A percentile compares a stretch with the other conserved stretches of the same genome.
These are phyloP conservation scores for Elaphomyces granulatus DNA, from an alignment of 495 filamentous ascomycete species.

Conservation along the genomic window DNA sequence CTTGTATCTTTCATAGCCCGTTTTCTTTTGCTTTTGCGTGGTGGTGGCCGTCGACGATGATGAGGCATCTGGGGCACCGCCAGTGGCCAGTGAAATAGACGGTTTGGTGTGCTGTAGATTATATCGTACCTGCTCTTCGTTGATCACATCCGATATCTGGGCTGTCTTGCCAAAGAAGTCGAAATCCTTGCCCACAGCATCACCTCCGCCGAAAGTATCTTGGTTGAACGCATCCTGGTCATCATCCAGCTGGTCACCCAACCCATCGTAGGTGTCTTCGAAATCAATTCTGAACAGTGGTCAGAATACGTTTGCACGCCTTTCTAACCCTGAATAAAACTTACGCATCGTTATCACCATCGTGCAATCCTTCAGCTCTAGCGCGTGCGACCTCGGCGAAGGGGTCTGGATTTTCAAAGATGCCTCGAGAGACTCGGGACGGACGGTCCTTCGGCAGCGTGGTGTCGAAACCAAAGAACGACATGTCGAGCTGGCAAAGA, in stretches of 20 bases:
- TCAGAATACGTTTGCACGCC: slow-evolving; percentile 1
- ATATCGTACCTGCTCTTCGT: slow-evolving; percentile 79
- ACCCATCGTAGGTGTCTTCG: slow-evolving; percentile 94
- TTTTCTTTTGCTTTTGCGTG: slow-evolving; percentile 45
- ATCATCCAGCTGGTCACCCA: slow-evolving; percentile 84
- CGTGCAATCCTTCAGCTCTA: slow-evolving; percentile 19
- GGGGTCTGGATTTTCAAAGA: slow-evolving; percentile 72
- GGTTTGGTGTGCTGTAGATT: slow-evolving; percentile 44
- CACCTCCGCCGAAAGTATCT: slow-evolving; percentile 74
- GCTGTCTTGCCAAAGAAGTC: slow-evolving; percentile 93
- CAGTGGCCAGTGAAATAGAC: slow-evolving; percentile 20
- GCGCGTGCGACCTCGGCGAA: slow-evolving; percentile 65
- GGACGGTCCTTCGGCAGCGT: slow-evolving; percentile 45
- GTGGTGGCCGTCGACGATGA: slow-evolving; percentile 23
- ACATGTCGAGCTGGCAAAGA: slow-evolving; percentile 34
- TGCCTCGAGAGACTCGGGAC: slow-evolving; percentile 50
- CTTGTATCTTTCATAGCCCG: slow-evolving; percentile 81
- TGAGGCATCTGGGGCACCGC: slow-evolving; percentile 16
- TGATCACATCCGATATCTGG: slow-evolving; percentile 66
- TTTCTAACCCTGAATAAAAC: slow-evolving; percentile 17
- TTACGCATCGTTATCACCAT: slow-evolving; percentile 53
- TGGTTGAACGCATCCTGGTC: slow-evolving; percentile 93
- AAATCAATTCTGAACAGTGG: slow-evolving; percentile 56
- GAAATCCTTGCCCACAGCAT: slow-evolving; percentile 72
- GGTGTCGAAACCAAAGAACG: slow-evolving; percentile 80